A percentile compares a stretch with the other conserved stretches of the same genome.
These are phyloP conservation scores for Phlebiopsis flavidoalba DNA, from an alignment of 768 basidiomycete species.

Conservation along the genomic window DNA sequence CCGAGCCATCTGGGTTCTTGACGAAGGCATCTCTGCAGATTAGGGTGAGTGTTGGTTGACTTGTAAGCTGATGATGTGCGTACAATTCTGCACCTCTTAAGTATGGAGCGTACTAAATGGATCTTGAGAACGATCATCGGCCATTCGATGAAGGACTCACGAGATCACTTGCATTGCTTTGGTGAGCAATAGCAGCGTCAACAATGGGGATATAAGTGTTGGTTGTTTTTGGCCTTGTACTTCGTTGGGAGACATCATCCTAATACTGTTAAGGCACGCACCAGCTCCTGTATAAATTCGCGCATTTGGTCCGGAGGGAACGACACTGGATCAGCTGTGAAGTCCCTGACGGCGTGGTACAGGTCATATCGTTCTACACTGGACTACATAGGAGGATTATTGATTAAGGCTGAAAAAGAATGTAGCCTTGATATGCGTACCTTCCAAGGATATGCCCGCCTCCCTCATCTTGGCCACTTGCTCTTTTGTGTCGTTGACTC, in stretches of 20 bases:
- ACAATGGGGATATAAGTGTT: conserved; percentile 67
- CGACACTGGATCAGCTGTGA: conserved; percentile 60
- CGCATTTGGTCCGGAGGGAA: conserved; percentile 55
- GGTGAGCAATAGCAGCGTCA: conserved; percentile 55
- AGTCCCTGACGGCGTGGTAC: conserved; percentile 64
- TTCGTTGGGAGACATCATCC: background rate
- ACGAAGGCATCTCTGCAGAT: conserved; percentile 54
- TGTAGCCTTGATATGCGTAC: conserved; percentile 23
- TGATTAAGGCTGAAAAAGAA: background rate
- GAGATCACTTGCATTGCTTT: conserved; percentile 54
- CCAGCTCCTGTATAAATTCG: conserved; percentile 51
- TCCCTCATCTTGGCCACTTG: conserved; percentile 56
- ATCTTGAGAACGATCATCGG: background rate
- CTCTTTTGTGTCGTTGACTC: conserved; percentile 53
- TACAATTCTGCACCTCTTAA: conserved; percentile 55
- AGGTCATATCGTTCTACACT: conserved; percentile 83
- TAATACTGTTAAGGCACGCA: conserved; percentile 25
- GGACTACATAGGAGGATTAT: conserved; percentile 35
- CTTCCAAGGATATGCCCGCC: conserved; percentile 74
- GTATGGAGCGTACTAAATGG: conserved; percentile 59
- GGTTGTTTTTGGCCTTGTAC: conserved; percentile 37
- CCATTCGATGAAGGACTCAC: conserved; percentile 29
- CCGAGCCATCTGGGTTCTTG: conserved; percentile 68
- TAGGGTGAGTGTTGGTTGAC: background rate
- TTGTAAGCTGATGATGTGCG: conserved; percentile 14